Evolutionary conservation across 1,284 basidiomycete species (phyloP), one percentile per base, ranked within the genome.

Genomic region (Irpex sp.): DNA sequence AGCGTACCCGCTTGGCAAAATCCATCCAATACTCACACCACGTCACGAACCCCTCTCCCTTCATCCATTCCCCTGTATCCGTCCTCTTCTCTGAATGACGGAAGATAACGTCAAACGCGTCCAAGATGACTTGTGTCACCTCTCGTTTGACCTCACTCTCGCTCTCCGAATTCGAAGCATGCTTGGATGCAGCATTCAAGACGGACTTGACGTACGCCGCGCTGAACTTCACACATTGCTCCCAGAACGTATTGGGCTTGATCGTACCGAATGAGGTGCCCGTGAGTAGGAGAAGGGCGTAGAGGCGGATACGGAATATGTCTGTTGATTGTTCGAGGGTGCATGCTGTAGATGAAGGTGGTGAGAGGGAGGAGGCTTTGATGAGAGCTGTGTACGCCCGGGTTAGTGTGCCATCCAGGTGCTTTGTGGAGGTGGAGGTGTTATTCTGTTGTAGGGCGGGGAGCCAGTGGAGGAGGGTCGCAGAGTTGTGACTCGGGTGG

Each of bases 21-120:
- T 68, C 67, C 31, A 72, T 67, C 74, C 75, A 76, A 61, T 82
- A 83, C 66, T 91, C 88, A 69, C 89, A 90, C 70, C 89, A 86
- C 3, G 76, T 75, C 9, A 84, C 65, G 67, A 88, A 92, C 0
- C 78, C 76, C 36, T 76, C 79, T 1, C 83, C 84, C 5, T 73
- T 72, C 60, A 83, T 67, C 66, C 87, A 86, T 0, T 54, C 62
- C 0, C 31, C 46, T 9, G 64, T 63, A 62, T 81, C 80, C 53
- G 70, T n/a, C 2, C 64, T 81, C 70, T 59, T 72, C 76, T 26
- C 26, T 2, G 36, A 21, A 26, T 21, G 13, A 1, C 19, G 71
- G 59, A 0, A 62, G 5, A 89, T 62, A 5, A 77, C 74, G 5
- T 71, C 71, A 63, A 83, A 83, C 1, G 77, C 70, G 1, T 72